A percentile compares a stretch with the other conserved stretches of the same genome.
Evolutionary conservation across 2,329 filamentous ascomycete genomes (phyloP).

Genomic region (Neonectria coccinea): DNA sequence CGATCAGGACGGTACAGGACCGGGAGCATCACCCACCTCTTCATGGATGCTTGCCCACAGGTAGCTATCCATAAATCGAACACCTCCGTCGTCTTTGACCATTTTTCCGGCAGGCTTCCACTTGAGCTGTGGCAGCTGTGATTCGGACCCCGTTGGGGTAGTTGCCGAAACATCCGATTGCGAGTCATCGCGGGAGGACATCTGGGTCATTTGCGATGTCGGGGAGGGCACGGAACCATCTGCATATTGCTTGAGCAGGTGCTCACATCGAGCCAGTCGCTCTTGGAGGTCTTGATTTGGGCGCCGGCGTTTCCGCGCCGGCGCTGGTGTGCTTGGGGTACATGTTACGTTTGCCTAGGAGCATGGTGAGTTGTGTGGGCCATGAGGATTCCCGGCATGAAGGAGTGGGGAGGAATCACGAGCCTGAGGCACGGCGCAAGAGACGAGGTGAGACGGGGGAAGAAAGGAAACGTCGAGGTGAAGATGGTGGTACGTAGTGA

Average conservation of each 20-base stretch:
- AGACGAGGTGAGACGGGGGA: conserved; percentile 9
- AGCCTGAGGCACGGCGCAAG: conserved; percentile 12
- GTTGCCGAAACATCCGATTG: conserved; percentile 44
- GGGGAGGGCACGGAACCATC: conserved; percentile 48
- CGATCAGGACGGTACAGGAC: conserved; percentile 47
- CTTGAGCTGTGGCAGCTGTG: conserved; percentile 37
- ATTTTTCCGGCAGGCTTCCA: conserved; percentile 65
- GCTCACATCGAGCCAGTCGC: conserved; percentile 68
- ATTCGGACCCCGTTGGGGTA: conserved; percentile 48
- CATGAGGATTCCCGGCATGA: neutral
- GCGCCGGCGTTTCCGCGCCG: conserved; percentile 68
- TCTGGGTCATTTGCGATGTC: conserved; percentile 34
- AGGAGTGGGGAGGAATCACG: neutral
- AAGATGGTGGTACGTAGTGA: neutral
- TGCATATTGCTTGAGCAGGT: conserved; percentile 69
- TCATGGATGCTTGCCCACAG: conserved; percentile 66
- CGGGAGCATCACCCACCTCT: conserved; percentile 58
- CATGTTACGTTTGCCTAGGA: conserved; percentile 68
- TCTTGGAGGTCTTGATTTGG: conserved; percentile 73
- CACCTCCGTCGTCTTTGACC: conserved; percentile 65
- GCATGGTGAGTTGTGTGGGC: conserved; percentile 27
- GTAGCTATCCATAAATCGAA: conserved; percentile 69
- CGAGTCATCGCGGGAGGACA: conserved; percentile 36
- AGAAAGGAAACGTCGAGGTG: neutral
- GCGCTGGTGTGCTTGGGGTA: conserved; percentile 70